These are phyloP conservation scores for Scedosporium aurantiacum DNA, from an alignment of 2,329 filamentous ascomycete genomes.

Conservation along the genomic window DNA sequence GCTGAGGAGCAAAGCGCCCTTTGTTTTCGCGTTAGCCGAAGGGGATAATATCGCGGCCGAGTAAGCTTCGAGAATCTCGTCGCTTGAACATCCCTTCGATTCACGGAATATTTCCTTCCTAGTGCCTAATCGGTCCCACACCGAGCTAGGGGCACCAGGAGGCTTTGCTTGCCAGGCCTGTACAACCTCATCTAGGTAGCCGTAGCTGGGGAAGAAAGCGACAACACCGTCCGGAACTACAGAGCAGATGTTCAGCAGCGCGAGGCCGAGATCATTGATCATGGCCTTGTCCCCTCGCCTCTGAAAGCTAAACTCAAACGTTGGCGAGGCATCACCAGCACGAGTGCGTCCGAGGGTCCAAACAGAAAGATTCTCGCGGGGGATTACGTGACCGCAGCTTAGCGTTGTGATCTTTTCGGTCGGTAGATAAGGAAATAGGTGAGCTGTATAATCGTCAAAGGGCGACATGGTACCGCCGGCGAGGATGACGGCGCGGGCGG, in stretches of 20 bases:
- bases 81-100: conserved; percentile 42
- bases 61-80: conserved; percentile 66
- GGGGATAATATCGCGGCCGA: conserved; percentile 47
- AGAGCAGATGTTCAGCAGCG: conserved; percentile 60
- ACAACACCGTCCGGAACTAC: conserved; percentile 81
- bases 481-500: conserved; percentile 76
- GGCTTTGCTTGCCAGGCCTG: conserved; percentile 42
- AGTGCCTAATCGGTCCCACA: conserved; percentile 47
- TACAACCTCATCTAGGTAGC: conserved; percentile 70
- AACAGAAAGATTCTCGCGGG: conserved; percentile 67
- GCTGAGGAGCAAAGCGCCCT: conserved; percentile 71
- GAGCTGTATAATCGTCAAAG: conserved; percentile 77
- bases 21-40: conserved; percentile 19
- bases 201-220: conserved; percentile 91
- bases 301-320: conserved; percentile 82
- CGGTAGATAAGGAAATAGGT: conserved; percentile 70
- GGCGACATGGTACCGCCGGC: conserved; percentile 97
- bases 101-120: conserved; percentile 56
- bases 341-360: conserved; percentile 44
- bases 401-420: conserved; percentile 59
- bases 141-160: conserved; percentile 19
- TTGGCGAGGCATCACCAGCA: conserved; percentile 12
- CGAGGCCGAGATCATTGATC: conserved; percentile 62
- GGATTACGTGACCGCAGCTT: conserved; percentile 92
- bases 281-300: conserved; percentile 58